Evolutionary conservation across 495 filamentous ascomycete genomes (phyloP), one percentile per base, ranked within the genome.

Genomic region (Aspergillus incahuasiensis): DNA sequence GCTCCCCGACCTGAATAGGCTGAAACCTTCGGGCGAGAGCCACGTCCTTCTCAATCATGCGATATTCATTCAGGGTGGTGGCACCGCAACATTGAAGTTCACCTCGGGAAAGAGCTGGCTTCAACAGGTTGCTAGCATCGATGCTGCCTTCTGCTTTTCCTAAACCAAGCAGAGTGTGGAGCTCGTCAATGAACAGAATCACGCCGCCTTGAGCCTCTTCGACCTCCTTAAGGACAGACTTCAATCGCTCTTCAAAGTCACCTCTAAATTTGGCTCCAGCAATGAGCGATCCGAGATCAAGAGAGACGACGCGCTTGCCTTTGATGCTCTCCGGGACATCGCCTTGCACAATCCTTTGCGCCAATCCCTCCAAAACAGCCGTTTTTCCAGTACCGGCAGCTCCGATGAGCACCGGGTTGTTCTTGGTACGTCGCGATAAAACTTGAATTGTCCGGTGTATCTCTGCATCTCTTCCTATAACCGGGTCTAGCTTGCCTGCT

Each of bases 281-380:
- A 63, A 98, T 97, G 15, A 98, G 77, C 21, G 87, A 88, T 2
- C 94, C 94, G 0, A 98, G 76, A 61, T 98, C 94, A 50, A 97
- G 69, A 11, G 86, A 77, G 51, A 97, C 81, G 12, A 98, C 94
- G 34, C 84, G 78, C 68, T 97, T 98, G 59, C 95, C 85, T 72
- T 97, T 96, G 73, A 98, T 88, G 63, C 90, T 95, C 69, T 97
- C 94, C 0, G 94, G 94, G 1, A 98, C 92, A 74, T 95, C 92
- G 0, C 94, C 94, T 56, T 82, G 79, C 2, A 95, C 88, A 66
- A 98, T 97, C 34, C 92, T 78, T 68, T 92, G 86, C 21, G 94
- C 92, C 57, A 98, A 74, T 1, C 94, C 94, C 73, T 98, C 94
- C 11, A 98, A 67, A 25, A 97, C 88, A 1, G 94, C 94, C 1